Percentiles rank a stretch among this genome's conserved stretches.
phyloP scores from a whole-genome alignment of 352 stramenopile species.

The Phytophthora kernoviae region DNA sequence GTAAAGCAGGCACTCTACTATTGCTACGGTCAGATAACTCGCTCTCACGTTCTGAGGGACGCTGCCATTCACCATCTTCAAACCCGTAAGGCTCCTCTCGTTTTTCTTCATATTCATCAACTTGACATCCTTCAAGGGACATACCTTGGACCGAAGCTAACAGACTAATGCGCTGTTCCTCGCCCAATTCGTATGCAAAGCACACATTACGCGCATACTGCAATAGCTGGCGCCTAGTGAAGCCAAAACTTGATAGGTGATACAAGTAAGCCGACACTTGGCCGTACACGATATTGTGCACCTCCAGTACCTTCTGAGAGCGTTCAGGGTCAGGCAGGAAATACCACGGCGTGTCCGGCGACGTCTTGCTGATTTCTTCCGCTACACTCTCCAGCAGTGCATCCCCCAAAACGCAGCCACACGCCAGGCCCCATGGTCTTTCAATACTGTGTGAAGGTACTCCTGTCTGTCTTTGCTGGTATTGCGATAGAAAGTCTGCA shows the following conservation, averaged over 20 bases:
- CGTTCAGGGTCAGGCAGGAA: constrained; percentile 59
- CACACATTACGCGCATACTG: constrained; percentile 79
- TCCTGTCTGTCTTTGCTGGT: constrained; percentile 54
- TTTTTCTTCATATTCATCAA: constrained; percentile 49
- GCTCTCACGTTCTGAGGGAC: constrained; percentile 22
- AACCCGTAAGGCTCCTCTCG: constrained; percentile 35
- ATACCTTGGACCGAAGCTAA: constrained; percentile 59
- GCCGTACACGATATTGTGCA: constrained; percentile 83
- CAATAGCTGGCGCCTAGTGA: constrained; percentile 63
- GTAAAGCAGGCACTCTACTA: constrained; percentile 27
- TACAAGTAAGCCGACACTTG: constrained; percentile 78
- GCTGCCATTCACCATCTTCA: constrained; percentile 25
- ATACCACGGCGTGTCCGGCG: constrained; percentile 71
- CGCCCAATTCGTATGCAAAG: constrained; percentile 79
- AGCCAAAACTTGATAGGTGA: constrained; percentile 77
- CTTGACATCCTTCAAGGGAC: constrained; percentile 30
- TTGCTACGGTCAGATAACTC: constrained; percentile 26
- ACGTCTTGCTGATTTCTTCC: constrained; percentile 79
- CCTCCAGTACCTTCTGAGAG: constrained; percentile 68
- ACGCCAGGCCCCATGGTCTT: constrained; percentile 69
- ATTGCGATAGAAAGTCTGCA: constrained; percentile 78
- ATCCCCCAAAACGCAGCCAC: constrained; percentile 76
- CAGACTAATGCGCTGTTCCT: constrained; percentile 80
- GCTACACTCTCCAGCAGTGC: constrained; percentile 74
- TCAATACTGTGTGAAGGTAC: constrained; percentile 60